Evolutionary conservation across 768 basidiomycete species (phyloP).

Genomic region (Boletellus ananas): DNA sequence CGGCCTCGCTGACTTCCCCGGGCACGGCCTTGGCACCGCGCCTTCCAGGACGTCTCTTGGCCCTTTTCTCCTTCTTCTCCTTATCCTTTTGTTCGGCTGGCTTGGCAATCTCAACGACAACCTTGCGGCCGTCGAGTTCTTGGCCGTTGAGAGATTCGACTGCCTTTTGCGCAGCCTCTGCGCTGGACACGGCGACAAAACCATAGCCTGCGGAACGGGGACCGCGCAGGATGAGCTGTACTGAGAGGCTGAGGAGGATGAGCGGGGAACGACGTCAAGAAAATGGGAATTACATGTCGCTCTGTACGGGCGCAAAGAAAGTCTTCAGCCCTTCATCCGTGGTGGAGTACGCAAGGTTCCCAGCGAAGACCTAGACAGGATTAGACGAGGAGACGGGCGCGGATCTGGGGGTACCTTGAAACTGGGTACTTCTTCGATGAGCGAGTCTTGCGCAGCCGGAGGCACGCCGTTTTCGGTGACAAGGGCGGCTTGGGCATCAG

Average conservation of each 20-base stretch:
- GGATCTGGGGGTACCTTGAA: conserved; percentile 60
- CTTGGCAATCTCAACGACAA: conserved; percentile 92
- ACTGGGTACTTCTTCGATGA: conserved; percentile 67
- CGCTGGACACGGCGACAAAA: conserved; percentile 79
- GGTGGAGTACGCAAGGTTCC: conserved; percentile 92
- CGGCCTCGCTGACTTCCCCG: conserved; percentile 87
- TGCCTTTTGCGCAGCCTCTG: conserved; percentile 82
- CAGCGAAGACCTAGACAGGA: conserved; percentile 75
- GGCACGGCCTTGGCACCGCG: conserved; percentile 84
- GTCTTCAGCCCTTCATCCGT: conserved; percentile 93
- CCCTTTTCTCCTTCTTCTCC: conserved; percentile 72
- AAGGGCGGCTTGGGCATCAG: conserved; percentile 85
- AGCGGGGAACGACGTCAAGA: background rate
- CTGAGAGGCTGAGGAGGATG: conserved; percentile 57
- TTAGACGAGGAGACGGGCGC: conserved; percentile 12
- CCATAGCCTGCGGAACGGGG: conserved; percentile 87
- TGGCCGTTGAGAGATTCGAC: conserved; percentile 82
- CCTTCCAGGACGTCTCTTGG: conserved; percentile 80
- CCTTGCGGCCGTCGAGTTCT: conserved; percentile 83
- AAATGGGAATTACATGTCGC: conserved; percentile 70
- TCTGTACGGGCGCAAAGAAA: conserved; percentile 85
- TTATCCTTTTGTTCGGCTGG: conserved; percentile 81
- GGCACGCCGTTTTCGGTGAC: conserved; percentile 81
- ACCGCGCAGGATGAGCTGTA: conserved; percentile 83
- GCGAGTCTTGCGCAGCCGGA: conserved; percentile 67